Evolutionary conservation across 805 yeast species (phyloP).

Genomic region (Starmerella vaccinii): DNA sequence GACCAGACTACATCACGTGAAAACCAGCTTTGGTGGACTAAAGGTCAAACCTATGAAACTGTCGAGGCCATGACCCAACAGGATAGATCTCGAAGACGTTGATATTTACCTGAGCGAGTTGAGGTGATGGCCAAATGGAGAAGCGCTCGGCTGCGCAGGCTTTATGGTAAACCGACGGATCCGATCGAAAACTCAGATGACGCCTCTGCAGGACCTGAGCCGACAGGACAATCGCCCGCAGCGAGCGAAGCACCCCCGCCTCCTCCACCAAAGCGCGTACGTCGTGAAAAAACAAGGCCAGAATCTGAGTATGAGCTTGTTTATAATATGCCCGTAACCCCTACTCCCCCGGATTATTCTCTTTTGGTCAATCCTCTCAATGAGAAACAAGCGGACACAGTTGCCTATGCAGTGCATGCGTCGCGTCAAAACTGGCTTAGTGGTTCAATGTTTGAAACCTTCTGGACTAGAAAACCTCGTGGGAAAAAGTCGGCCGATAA

Average conservation of each 20-base stretch:
- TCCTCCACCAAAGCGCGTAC: conserved; percentile 24
- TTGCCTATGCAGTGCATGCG: conserved; percentile 43
- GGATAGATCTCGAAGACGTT: too few species aligned
- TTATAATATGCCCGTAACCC: conserved; percentile 46
- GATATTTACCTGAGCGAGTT: too few species aligned
- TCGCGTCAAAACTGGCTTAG: conserved; percentile 63
- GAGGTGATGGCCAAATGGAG: conserved; percentile 12
- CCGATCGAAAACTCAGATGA: conserved; percentile 12
- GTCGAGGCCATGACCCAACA: neutral
- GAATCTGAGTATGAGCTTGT: conserved; percentile 25
- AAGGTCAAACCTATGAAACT: too few species aligned
- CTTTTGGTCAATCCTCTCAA: conserved; percentile 56
- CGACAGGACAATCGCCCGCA: neutral
- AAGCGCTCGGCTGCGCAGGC: conserved; percentile 19
- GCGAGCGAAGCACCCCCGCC: conserved; percentile 13
- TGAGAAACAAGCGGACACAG: conserved; percentile 53
- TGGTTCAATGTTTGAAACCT: conserved; percentile 60
- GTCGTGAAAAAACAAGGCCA: conserved; percentile 25
- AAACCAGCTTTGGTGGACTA: too few species aligned
- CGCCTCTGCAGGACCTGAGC: conserved; percentile 3
- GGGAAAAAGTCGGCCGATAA: conserved; percentile 41
- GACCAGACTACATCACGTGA: too few species aligned
- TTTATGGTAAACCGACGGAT: conserved; percentile 21
- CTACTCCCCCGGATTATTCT: conserved; percentile 52
- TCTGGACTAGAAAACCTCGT: conserved; percentile 66